Evolutionary conservation across 371 early-diverging fungal genomes (phyloP), one percentile per base, ranked within the genome.

Genomic region (Mucor lusitanicus): DNA sequence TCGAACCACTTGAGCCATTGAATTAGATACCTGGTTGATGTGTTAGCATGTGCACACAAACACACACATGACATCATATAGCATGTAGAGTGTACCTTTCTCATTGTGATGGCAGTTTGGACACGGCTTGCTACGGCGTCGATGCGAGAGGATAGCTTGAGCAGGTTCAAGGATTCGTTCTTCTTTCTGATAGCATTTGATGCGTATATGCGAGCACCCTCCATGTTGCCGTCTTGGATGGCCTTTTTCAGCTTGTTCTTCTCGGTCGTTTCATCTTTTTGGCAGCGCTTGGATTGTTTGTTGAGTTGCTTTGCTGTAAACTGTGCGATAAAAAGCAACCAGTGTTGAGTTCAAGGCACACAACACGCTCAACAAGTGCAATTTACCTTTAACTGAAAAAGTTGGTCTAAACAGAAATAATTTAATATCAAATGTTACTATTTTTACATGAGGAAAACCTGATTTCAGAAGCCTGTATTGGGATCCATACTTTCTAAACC

Each of bases 171-270:
- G 2, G 91, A 71, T 79, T 97, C 98, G 70, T 93, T 97, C 88
- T 97, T 95, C 79, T 99, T 99, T 72, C 99, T 87, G 69, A 99
- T 99, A n/a, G 96, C 97, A 72, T 97, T 96, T 7, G 93, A 87
- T 3, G 97, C 97, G 72, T 96, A 94, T 67, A 99, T 91, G 70
- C 94, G 90, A 13, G 99, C 98, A 1, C 94, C 94, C 73, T 97
- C 99, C 81, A 87, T 89, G 73, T 98, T 96, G 23, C 94, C 93
- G 76, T 93, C 90, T 81, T 95, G 93, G 59, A 98, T 94, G 17
- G 97, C 97, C 91, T 94, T 96, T 76, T 98, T 98, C 46, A 98
- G 70, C 79, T 95, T 94, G 46, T 77, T 77, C 64, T 92, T 92
- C 68, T 97, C 96, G 12, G 75, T 72, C 17, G 73, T 78, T 73